phyloP scores from a whole-genome alignment of 2,329 filamentous ascomycete species.

The Ustulina deusta region DNA sequence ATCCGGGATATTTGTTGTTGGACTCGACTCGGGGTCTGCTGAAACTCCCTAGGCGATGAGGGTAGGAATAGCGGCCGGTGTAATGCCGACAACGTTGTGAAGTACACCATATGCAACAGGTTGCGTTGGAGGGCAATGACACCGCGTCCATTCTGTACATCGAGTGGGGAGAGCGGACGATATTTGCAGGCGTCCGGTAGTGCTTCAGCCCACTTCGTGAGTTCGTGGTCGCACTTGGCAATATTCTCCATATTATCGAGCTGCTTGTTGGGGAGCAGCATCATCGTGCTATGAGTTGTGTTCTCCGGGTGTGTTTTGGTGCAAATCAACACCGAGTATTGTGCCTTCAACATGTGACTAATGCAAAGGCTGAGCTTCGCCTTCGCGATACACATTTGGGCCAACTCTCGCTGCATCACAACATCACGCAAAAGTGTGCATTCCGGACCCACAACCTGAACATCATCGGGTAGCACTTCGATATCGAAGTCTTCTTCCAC shows the following conservation, averaged over 20 bases:
- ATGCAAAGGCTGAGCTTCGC: slow-evolving; percentile 90
- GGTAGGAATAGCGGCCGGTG: slow-evolving; percentile 92
- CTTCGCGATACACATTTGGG: slow-evolving; percentile 91
- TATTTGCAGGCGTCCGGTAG: slow-evolving; percentile 80
- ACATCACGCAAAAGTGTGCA: slow-evolving; percentile 79
- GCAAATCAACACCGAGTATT: slow-evolving; percentile 91
- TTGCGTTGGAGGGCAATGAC: slow-evolving; percentile 78
- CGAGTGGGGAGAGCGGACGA: slow-evolving; percentile 64
- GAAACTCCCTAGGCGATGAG: slow-evolving; percentile 68
- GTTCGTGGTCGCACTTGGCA: slow-evolving; percentile 79
- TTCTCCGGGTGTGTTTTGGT: slow-evolving; percentile 82
- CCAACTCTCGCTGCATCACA: slow-evolving; percentile 80
- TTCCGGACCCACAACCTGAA: slow-evolving; percentile 74
- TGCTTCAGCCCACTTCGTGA: slow-evolving; percentile 80
- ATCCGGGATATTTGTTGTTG: slow-evolving; percentile 87
- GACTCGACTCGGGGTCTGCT: slow-evolving; percentile 71
- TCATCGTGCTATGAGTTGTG: slow-evolving; percentile 82
- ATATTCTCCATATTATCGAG: slow-evolving; percentile 86
- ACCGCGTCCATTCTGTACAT: slow-evolving; percentile 70
- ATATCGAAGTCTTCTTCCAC: slow-evolving; percentile 87
- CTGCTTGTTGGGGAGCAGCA: slow-evolving; percentile 90
- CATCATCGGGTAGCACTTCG: slow-evolving; percentile 72
- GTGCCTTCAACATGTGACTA: slow-evolving; percentile 87
- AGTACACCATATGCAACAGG: slow-evolving; percentile 93
- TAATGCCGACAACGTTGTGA: slow-evolving; percentile 89